Evolutionary conservation across 2,329 filamentous ascomycete genomes (phyloP).

Genomic region (Pseudogymnoascus sp.): DNA sequence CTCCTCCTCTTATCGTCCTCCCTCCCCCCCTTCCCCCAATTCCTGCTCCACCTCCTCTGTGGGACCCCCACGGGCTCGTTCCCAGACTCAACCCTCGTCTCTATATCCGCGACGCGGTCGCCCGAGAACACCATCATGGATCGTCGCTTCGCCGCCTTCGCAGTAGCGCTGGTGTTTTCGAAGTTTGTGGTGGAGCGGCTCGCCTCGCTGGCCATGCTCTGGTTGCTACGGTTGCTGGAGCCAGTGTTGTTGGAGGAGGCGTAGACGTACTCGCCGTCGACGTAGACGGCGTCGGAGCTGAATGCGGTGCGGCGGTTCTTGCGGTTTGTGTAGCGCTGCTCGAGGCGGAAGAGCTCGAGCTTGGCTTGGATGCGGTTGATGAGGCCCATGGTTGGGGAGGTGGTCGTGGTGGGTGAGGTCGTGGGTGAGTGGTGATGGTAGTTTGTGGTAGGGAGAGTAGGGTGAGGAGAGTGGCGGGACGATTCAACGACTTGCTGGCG

Average conservation of each 20-base stretch:
- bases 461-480: neutral
- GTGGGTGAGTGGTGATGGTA: neutral
- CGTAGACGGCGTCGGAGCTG: slow-evolving; percentile 80
- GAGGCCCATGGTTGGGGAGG: too few species aligned
- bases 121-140: neutral
- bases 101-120: neutral
- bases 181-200: neutral
- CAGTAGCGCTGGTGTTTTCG: neutral
- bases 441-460: neutral
- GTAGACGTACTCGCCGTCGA: slow-evolving; percentile 93
- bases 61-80: neutral
- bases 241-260: slow-evolving; percentile 39
- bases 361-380: slow-evolving; percentile 55
- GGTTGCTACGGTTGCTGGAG: slow-evolving; percentile 5
- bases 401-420: neutral
- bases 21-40: neutral
- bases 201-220: neutral
- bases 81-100: neutral
- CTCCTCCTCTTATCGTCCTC: slow-evolving; percentile 2
- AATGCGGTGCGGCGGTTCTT: slow-evolving; percentile 82
- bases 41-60: slow-evolving; percentile 2
- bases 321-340: slow-evolving; percentile 88
- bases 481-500: neutral
- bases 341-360: slow-evolving; percentile 87
- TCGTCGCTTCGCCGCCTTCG: neutral